phyloP scores from a whole-genome alignment of 192 early-diverging fungal genomes.

The Linderina pennispora region DNA sequence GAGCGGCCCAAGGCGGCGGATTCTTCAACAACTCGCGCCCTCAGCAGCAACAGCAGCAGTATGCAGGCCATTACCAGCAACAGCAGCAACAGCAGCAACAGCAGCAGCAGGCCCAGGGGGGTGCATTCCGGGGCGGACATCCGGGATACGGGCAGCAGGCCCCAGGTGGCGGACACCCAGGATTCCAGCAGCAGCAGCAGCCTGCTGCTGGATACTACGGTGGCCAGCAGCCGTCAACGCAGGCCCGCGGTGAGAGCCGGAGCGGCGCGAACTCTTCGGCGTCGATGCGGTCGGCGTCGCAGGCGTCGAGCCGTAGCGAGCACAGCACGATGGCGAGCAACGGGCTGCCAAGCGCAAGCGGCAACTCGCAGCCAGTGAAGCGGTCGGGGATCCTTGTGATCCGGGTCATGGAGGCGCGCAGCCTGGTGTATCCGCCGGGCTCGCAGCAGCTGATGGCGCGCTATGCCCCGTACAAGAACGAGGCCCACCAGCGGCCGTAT shows the following conservation, averaged over 20 bases:
- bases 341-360: slow-evolving; percentile 35
- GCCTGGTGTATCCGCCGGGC: slow-evolving; percentile 63
- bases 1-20: too few species aligned
- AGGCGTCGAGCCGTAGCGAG: slow-evolving; percentile 11
- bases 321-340: slow-evolving; percentile 16
- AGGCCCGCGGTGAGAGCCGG: background rate
- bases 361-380: slow-evolving; percentile 22
- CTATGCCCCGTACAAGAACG: slow-evolving; percentile 50
- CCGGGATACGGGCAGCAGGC: slow-evolving; percentile 1
- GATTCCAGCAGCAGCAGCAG: background rate
- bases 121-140: background rate
- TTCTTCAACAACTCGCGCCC: slow-evolving; percentile 5
- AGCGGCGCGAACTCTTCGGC: slow-evolving; percentile 26
- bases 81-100: slow-evolving; percentile 12
- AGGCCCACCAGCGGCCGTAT: slow-evolving; percentile 72
- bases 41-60: slow-evolving; percentile 25
- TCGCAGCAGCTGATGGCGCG: slow-evolving; percentile 48
- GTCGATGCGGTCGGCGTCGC: slow-evolving; percentile 10
- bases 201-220: background rate
- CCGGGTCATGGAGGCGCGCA: slow-evolving; percentile 75
- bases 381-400: slow-evolving; percentile 69
- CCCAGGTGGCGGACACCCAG: background rate
- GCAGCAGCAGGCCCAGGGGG: slow-evolving; percentile 13
- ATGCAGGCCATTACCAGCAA: slow-evolving; percentile 10
- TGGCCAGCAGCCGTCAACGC: background rate